Conservation (phyloP, 148 eudicot genomes). For the Rhododendron mucronatum region DNA sequence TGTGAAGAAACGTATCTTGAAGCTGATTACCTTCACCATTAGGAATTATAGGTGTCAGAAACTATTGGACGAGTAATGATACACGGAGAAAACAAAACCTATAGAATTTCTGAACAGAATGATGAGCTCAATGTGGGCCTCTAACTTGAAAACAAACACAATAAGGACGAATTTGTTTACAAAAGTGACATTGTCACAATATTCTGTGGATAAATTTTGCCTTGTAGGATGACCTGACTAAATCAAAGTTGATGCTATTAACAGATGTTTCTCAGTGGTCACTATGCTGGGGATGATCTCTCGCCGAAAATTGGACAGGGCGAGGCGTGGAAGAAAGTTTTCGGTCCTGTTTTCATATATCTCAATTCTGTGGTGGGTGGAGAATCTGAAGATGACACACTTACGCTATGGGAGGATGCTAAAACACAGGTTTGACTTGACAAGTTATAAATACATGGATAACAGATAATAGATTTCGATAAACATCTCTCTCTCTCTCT, state of each 20-base stretch:
- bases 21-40: not conserved
- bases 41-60: not conserved
- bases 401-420: slow-evolving; percentile 87
- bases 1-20: not conserved
- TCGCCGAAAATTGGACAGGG: slow-evolving; percentile 64
- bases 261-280: slow-evolving; percentile 82
- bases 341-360: slow-evolving; percentile 91
- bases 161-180: not conserved
- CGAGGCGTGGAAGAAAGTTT: slow-evolving; percentile 88
- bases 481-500: too few relatives aligned
- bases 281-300: slow-evolving; percentile 76
- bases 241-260: not conserved
- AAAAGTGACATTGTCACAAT: not conserved
- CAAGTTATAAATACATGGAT: not conserved
- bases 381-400: slow-evolving; percentile 43
- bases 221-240: not conserved
- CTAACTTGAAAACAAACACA: not conserved
- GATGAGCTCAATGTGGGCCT: not conserved
- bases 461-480: not conserved
- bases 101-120: not conserved
- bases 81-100: not conserved
- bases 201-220: not conserved
- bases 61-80: not conserved
- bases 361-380: slow-evolving; percentile 39
- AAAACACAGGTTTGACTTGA: slow-evolving; percentile 53